Percentiles rank a stretch among this genome's conserved stretches.
Conservation (phyloP, 805 yeast genomes). For the Cyberlindnera suaveolens region DNA sequence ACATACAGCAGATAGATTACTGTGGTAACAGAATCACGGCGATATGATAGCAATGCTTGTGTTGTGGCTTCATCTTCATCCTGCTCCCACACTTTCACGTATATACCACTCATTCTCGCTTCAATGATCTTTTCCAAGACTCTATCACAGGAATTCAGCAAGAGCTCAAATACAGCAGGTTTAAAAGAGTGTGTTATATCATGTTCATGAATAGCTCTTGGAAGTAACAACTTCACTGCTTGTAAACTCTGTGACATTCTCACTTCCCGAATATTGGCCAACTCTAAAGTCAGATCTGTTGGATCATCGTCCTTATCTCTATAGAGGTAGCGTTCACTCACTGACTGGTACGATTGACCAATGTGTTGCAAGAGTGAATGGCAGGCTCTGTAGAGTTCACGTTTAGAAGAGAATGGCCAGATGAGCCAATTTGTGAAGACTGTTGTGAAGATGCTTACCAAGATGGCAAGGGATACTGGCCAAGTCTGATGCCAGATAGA, state of each 20-base stretch:
- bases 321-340: slow-evolving; percentile 42
- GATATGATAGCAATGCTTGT: slow-evolving; percentile 32
- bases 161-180: slow-evolving; percentile 23
- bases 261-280: slow-evolving; percentile 41
- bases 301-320: slow-evolving; percentile 42
- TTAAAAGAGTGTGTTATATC: slow-evolving; percentile 31
- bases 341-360: slow-evolving; percentile 40
- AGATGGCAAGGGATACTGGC: slow-evolving; percentile 32
- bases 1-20: slow-evolving; percentile 38
- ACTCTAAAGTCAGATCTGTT: slow-evolving; percentile 35
- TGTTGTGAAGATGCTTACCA: slow-evolving; percentile 33
- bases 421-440: slow-evolving; percentile 37
- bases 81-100: slow-evolving; percentile 39
- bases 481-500: slow-evolving; percentile 33
- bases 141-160: slow-evolving; percentile 33
- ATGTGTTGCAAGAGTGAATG: slow-evolving; percentile 35
- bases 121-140: slow-evolving; percentile 39
- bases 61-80: slow-evolving; percentile 34
- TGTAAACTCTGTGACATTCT: slow-evolving; percentile 38
- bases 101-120: slow-evolving; percentile 42
- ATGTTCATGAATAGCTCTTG: slow-evolving; percentile 32
- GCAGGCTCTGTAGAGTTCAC: slow-evolving; percentile 33
- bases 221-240: slow-evolving; percentile 33
- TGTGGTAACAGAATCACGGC: slow-evolving; percentile 43
- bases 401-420: slow-evolving; percentile 43